Conservation (phyloP, 2,329 filamentous ascomycete genomes). For the Capronia americana region DNA sequence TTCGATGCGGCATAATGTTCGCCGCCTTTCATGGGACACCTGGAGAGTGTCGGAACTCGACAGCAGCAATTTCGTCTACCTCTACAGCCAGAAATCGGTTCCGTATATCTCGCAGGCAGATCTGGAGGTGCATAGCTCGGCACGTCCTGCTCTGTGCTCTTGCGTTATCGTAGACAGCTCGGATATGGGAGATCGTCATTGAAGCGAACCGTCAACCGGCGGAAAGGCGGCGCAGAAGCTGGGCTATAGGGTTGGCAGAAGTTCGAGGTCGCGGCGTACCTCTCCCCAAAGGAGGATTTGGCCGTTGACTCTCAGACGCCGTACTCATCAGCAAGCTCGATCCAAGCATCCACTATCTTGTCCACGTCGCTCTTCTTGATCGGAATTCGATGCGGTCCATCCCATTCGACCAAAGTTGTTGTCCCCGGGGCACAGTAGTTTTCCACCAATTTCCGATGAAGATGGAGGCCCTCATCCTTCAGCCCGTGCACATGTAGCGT, state of each 20-base stretch:
- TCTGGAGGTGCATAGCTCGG: neutral
- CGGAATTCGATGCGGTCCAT: constrained; percentile 73
- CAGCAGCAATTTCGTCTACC: neutral
- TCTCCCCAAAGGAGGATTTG: neutral
- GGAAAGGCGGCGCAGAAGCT: too few relatives aligned
- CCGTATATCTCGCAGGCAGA: too few relatives aligned
- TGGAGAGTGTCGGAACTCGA: neutral
- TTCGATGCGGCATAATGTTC: neutral
- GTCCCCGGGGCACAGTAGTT: constrained; percentile 65
- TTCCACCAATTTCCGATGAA: constrained; percentile 63
- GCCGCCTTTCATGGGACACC: neutral
- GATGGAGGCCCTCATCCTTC: constrained; percentile 63
- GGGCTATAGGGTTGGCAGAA: neutral
- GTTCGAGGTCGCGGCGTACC: neutral
- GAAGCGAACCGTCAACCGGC: neutral
- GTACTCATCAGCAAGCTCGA: constrained; percentile 59
- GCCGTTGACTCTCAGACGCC: constrained; percentile 43
- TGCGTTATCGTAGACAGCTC: neutral
- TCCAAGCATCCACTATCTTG: constrained; percentile 59
- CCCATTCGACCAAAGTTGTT: constrained; percentile 71
- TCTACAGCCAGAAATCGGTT: too few relatives aligned
- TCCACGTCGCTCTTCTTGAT: constrained; percentile 71
- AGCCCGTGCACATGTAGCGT: constrained; percentile 73
- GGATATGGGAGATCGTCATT: neutral
- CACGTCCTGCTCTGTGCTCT: neutral